These are phyloP conservation scores for Rosa lucieae DNA, from an alignment of 306 rosid species.

Conservation along the genomic window DNA sequence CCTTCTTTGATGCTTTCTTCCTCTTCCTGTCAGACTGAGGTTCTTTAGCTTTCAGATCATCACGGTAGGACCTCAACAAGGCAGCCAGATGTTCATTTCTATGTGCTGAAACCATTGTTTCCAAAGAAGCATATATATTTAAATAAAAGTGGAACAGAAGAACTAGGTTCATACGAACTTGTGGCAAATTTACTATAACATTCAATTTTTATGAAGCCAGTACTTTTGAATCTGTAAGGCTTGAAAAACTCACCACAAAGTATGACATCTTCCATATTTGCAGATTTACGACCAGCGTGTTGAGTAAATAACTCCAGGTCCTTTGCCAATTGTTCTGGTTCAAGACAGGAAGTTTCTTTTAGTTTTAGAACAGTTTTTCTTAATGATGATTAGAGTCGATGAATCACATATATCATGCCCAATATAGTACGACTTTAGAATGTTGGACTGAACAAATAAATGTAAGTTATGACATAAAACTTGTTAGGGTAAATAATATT, in stretches of 20 bases:
- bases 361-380: not conserved
- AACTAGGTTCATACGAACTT: too few relatives aligned
- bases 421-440: not conserved
- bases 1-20: slow-evolving; percentile 56
- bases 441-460: not conserved
- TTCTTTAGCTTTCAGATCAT: slow-evolving; percentile 71
- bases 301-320: slow-evolving; percentile 83
- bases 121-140: not conserved
- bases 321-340: slow-evolving; percentile 75
- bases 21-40: slow-evolving; percentile 81
- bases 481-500: not conserved
- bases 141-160: too few relatives aligned
- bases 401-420: not conserved
- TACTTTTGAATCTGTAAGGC: not conserved
- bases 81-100: slow-evolving; percentile 73
- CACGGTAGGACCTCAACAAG: slow-evolving; percentile 56
- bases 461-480: not conserved
- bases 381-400: not conserved
- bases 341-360: slow-evolving; percentile 4
- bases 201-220: too few relatives aligned
- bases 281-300: slow-evolving; percentile 81
- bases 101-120: slow-evolving; percentile 60
- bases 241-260: slow-evolving; percentile 61
- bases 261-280: slow-evolving; percentile 83
- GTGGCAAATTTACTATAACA: too few relatives aligned